phyloP scores from a whole-genome alignment of 495 filamentous ascomycete species.

The Aspergillus cavernicola region DNA sequence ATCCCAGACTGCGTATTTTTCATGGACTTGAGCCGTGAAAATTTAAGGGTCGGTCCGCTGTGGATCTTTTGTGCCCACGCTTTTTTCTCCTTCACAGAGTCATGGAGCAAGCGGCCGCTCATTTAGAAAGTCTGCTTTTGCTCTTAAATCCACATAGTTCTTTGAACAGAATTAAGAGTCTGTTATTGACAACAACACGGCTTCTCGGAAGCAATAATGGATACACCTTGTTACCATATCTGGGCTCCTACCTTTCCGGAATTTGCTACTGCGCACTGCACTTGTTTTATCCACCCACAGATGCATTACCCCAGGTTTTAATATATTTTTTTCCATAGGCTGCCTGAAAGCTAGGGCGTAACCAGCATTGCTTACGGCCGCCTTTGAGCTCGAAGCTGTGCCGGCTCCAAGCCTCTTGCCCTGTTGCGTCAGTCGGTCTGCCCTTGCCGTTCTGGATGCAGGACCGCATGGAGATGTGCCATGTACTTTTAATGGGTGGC shows the following conservation, averaged over 20 bases:
- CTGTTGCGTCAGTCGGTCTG: neutral
- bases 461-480: neutral
- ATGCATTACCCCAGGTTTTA: neutral
- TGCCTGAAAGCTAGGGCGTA: neutral
- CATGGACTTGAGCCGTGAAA: neutral
- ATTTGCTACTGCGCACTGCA: too few relatives aligned
- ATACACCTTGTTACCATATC: neutral
- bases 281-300: too few relatives aligned
- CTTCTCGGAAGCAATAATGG: neutral
- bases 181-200: neutral
- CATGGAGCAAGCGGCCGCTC: too few relatives aligned
- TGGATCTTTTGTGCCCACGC: conserved; percentile 1
- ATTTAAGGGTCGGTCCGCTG: conserved; percentile 9
- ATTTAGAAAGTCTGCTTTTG: too few relatives aligned
- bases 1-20: too few relatives aligned
- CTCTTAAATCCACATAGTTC: too few relatives aligned
- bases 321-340: neutral
- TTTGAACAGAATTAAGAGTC: too few relatives aligned
- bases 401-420: neutral
- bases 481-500: neutral
- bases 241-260: too few relatives aligned
- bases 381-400: neutral
- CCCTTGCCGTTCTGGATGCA: neutral
- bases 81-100: too few relatives aligned
- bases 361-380: neutral